A percentile compares a stretch with the other conserved stretches of the same genome.
Conservation (phyloP, 2,329 filamentous ascomycete genomes). For the Cadophora sp. region DNA sequence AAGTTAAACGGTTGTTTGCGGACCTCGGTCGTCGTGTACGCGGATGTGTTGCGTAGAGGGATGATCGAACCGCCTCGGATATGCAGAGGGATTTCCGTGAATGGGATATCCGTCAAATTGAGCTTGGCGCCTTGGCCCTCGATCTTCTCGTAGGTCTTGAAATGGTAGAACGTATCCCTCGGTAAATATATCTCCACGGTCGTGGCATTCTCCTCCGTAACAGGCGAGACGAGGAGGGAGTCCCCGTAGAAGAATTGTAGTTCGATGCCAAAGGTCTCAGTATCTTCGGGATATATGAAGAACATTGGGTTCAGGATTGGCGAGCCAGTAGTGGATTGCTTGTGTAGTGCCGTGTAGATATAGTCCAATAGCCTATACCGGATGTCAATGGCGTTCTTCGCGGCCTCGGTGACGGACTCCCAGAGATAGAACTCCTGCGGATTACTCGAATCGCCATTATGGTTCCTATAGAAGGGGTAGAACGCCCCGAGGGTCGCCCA, state of each 20-base stretch:
- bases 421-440: slow-evolving; percentile 78
- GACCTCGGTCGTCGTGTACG: slow-evolving; percentile 69
- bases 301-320: slow-evolving; percentile 75
- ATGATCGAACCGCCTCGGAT: slow-evolving; percentile 70
- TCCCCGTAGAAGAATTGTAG: slow-evolving; percentile 59
- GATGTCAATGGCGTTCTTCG: slow-evolving; percentile 72
- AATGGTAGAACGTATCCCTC: slow-evolving; percentile 56
- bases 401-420: slow-evolving; percentile 66
- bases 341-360: slow-evolving; percentile 74
- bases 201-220: slow-evolving; percentile 52
- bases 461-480: slow-evolving; percentile 77
- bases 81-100: slow-evolving; percentile 68
- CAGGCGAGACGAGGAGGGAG: slow-evolving; percentile 56
- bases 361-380: slow-evolving; percentile 81
- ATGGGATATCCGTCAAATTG: slow-evolving; percentile 48
- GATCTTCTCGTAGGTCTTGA: slow-evolving; percentile 56
- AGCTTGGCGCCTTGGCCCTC: slow-evolving; percentile 49
- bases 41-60: slow-evolving; percentile 59
- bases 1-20: slow-evolving; percentile 73
- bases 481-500: slow-evolving; percentile 79
- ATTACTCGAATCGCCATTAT: slow-evolving; percentile 58
- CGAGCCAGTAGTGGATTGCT: slow-evolving; percentile 65
- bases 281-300: slow-evolving; percentile 68
- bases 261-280: slow-evolving; percentile 53
- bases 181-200: slow-evolving; percentile 57